Base-by-base conservation (phyloP, 495 filamentous ascomycete genomes). In the Talaromyces ruber region DNA sequence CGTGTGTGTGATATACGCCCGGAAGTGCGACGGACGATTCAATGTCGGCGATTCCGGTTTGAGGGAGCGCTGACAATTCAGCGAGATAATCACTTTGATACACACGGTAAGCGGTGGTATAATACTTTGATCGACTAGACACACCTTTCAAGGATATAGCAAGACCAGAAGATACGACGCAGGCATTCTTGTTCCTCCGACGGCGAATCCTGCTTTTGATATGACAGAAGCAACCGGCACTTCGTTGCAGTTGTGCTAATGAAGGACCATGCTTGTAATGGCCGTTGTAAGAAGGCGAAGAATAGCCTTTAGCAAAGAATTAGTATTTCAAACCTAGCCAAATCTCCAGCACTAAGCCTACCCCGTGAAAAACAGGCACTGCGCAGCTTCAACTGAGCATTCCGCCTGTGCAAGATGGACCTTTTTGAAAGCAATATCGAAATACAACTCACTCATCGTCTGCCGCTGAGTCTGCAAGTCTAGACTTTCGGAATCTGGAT, bases 91-190 rank as follows among this genome's bases (percentile, higher is more conserved):
- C 64, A 47, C 66, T 68, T n/a, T 16, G 29, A 59, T 7, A 2
- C 6, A 37, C 28, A 59, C 4, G 18, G 6, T 18, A 9, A 37
- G 8, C 43, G 6, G 6, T 14, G 8, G 11, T 22, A 45, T 25
- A 14, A 22, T 18, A 39, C 9, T 4, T 39, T 39, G 34, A 39
- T 4, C 12, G 34, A 18, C 7, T 29, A 54, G 3, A 56, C 29
- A 9, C 21, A 66, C 66, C 72, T 76, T 58, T 81, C 78, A 8
- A 81, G 70, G 18, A 81, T 74, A 63, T 77, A 81, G 58, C 76
- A 78, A 0, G 76, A 75, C 76, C 78, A 81, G 59, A 81, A 81
- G 24, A 80, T 79, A 6, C 77, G 68, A 6, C 71, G 68, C 24
- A 79, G 71, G 25, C 76, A 74, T 65, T 80, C 76, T 37, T 67